Base-by-base conservation (phyloP, 306 rosid species). In the Carpinus fangiana region DNA sequence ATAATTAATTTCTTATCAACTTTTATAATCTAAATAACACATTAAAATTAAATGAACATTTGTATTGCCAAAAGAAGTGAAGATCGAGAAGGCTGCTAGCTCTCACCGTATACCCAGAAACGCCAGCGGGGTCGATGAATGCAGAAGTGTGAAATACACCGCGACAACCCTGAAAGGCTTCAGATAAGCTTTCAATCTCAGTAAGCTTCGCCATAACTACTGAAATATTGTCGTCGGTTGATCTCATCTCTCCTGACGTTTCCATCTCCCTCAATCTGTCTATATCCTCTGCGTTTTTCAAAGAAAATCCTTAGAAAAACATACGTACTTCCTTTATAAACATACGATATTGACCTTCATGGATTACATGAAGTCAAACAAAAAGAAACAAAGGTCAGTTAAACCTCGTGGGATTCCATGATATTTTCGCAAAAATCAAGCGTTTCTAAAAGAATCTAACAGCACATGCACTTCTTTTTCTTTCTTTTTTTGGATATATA, bases 121-220 rank as follows among this genome's bases (percentile, higher is more conserved):
- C 88, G 26, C 97, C 99, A 36, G 92, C 87, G 11, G 99, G 98
- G 78, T 95, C 99, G 3, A 85, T 70, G 41, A 88, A 93, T 0
- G 98, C 83, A 53, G 97, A 82, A 84, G 97, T 93, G 76, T 95
- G 99, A 72, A 95, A 90, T 0, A 92, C 87, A 78, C 91, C 97
- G 74, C 87, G 83, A 87, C 99, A 95, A 2, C 94, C 98, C 8
- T 91, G 73, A 57, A 95, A 90, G 2, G 96, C 98, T 67, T 71
- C 74, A 11, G 68, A 13, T 2, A 95, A 83, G 51, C 87, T 87
- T 12, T 88, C 85, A 47, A 81, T 54, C 2, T 89, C 92, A 3
- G 23, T 79, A 17, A 93, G 62, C 28, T 84, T 86, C 12, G 90
- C 97, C 80, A 80, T 82, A 0, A 87, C 67, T 34, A 79, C 87